phyloP scores from a whole-genome alignment of 805 yeast genomes.

The Komagataella pastoris region DNA sequence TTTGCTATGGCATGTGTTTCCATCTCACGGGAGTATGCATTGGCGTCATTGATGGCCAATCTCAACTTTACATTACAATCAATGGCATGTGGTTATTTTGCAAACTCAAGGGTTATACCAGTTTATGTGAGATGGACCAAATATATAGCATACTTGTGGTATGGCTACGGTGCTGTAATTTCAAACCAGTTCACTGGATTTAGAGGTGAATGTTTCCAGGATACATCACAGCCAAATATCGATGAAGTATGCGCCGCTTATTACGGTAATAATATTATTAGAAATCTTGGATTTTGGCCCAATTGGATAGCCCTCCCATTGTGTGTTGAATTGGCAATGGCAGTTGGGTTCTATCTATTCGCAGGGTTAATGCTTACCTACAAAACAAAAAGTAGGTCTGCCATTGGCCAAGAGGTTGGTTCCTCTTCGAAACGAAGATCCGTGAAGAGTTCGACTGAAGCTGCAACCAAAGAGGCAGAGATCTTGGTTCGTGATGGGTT shows the following conservation, averaged over 20 bases:
- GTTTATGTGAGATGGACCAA: constrained; percentile 82
- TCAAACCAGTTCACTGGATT: constrained; percentile 56
- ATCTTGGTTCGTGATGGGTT: neutral
- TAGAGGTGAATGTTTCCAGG: constrained; percentile 37
- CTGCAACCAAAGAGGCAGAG: neutral
- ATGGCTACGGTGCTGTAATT: constrained; percentile 54
- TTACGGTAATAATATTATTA: constrained; percentile 40
- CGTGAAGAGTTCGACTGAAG: neutral
- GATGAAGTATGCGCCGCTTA: constrained; percentile 30
- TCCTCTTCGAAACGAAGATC: constrained; percentile 2
- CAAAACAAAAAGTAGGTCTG: constrained; percentile 32
- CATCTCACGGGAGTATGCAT: constrained; percentile 43
- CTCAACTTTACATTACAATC: constrained; percentile 58
- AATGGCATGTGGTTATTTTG: constrained; percentile 72
- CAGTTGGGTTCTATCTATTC: constrained; percentile 34
- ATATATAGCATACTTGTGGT: constrained; percentile 68
- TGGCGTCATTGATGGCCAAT: constrained; percentile 49
- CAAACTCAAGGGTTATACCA: constrained; percentile 61
- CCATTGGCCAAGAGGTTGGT: constrained; percentile 26
- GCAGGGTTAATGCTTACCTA: constrained; percentile 34
- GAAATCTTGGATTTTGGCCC: constrained; percentile 43
- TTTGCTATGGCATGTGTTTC: constrained; percentile 41
- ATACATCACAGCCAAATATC: constrained; percentile 13
- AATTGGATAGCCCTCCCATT: constrained; percentile 60
- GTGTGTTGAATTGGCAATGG: constrained; percentile 44